These are phyloP conservation scores for Ustilago sp. DNA, from an alignment of 1,284 basidiomycete species.

Conservation along the genomic window DNA sequence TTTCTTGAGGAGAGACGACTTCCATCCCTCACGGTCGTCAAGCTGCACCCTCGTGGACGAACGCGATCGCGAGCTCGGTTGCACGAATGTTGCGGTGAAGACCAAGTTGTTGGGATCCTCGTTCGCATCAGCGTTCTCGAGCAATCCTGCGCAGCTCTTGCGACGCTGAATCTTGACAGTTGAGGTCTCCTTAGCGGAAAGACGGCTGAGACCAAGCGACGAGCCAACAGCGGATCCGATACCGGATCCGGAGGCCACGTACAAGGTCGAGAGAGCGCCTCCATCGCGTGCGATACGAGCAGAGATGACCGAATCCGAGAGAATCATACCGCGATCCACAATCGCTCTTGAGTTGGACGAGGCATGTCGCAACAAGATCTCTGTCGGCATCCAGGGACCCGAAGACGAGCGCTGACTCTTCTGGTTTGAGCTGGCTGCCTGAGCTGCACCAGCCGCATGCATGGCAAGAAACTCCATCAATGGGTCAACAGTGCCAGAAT, in stretches of 20 bases:
- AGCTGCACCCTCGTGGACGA: constrained; percentile 30
- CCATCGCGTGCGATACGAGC: constrained; percentile 53
- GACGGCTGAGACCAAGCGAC: constrained; percentile 54
- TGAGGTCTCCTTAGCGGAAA: constrained; percentile 52
- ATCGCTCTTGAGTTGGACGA: constrained; percentile 59
- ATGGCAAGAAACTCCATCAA: constrained; percentile 55
- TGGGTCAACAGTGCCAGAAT: constrained; percentile 27
- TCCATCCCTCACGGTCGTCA: constrained; percentile 48
- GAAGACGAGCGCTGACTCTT: constrained; percentile 37
- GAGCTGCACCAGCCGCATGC: constrained; percentile 47
- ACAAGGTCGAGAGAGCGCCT: constrained; percentile 40
- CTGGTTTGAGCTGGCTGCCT: constrained; percentile 30
- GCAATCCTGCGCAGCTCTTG: constrained; percentile 49
- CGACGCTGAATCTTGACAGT: constrained; percentile 57
- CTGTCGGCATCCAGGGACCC: constrained; percentile 51
- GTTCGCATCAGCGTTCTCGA: constrained; percentile 42
- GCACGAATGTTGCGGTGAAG: constrained; percentile 47
- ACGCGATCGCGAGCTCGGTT: constrained; percentile 44
- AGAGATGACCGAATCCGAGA: constrained; percentile 62
- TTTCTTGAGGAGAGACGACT: constrained; percentile 46
- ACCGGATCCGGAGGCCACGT: constrained; percentile 41
- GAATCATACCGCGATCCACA: constrained; percentile 65
- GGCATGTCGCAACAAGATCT: constrained; percentile 60
- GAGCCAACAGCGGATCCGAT: constrained; percentile 59
- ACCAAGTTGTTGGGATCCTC: constrained; percentile 42